Evolutionary conservation across 306 rosid species (phyloP).

Genomic region (Potentilla sterilis): DNA sequence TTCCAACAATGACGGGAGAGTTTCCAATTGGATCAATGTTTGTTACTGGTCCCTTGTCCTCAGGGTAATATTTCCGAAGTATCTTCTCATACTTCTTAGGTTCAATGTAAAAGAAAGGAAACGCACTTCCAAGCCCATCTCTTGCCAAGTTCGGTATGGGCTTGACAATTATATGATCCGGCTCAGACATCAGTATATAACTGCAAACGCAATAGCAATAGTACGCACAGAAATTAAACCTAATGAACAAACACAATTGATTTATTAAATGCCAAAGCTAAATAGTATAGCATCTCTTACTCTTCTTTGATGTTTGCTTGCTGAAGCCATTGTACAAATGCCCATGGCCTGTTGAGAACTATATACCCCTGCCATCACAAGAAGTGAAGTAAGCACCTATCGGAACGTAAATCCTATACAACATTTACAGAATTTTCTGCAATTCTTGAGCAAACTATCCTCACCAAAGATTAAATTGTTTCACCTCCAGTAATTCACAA

Average conservation of each 20-base stretch:
- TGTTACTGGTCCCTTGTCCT: slow-evolving; percentile 75
- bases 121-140: slow-evolving; percentile 85
- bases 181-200: slow-evolving; percentile 91
- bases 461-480: not conserved
- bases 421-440: not conserved
- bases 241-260: not conserved
- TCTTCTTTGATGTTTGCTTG: slow-evolving; percentile 93
- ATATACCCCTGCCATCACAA: slow-evolving; percentile 76
- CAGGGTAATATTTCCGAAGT: slow-evolving; percentile 76
- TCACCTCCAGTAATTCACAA: not conserved
- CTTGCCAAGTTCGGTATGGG: slow-evolving; percentile 93
- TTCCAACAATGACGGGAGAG: slow-evolving; percentile 93
- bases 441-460: not conserved
- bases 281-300: slow-evolving; percentile 43
- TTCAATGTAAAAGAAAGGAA: slow-evolving; percentile 96
- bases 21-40: slow-evolving; percentile 93
- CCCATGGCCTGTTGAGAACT: slow-evolving; percentile 99
- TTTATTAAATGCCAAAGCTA: slow-evolving; percentile 17
- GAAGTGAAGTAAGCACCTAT: slow-evolving; percentile 2
- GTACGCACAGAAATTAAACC: slow-evolving; percentile 5
- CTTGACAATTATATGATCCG: slow-evolving; percentile 92
- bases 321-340: slow-evolving; percentile 98
- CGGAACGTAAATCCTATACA: slow-evolving; percentile 13
- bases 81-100: slow-evolving; percentile 76
- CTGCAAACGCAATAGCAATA: slow-evolving; percentile 36